Conservation (phyloP, 2,329 filamentous ascomycete genomes). For the Pseudogymnoascus sp. region DNA sequence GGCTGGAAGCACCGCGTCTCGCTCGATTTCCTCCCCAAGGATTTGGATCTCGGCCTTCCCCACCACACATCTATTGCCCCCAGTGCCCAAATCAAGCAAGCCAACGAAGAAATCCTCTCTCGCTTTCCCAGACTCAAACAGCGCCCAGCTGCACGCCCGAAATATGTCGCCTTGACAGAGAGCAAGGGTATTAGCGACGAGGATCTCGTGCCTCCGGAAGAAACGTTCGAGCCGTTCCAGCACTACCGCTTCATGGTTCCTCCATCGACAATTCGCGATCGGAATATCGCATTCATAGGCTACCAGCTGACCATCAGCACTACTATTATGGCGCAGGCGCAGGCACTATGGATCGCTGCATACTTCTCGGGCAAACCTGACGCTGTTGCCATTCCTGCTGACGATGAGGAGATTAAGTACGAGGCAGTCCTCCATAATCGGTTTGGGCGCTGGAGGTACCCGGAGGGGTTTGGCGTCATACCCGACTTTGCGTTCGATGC, state of each 20-base stretch:
- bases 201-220: background rate
- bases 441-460: constrained; percentile 62
- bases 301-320: constrained; percentile 37
- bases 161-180: constrained; percentile 36
- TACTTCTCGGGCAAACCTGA: constrained; percentile 49
- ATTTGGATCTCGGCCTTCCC: constrained; percentile 41
- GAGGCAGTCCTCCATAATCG: constrained; percentile 56
- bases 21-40: constrained; percentile 37
- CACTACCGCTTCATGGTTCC: constrained; percentile 42
- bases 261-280: constrained; percentile 31
- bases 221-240: constrained; percentile 28
- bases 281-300: constrained; percentile 37
- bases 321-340: constrained; percentile 35
- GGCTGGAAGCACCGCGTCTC: constrained; percentile 49
- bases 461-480: constrained; percentile 52
- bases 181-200: constrained; percentile 31
- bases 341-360: constrained; percentile 55
- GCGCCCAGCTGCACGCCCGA: constrained; percentile 42
- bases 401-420: constrained; percentile 35
- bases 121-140: constrained; percentile 44
- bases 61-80: constrained; percentile 29
- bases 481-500: constrained; percentile 71
- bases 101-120: constrained; percentile 45
- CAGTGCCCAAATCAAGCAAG: constrained; percentile 32
- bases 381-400: constrained; percentile 17